Conservation (phyloP, 129 eudicot species). For the sunflower (Helianthus annuus) region HanXRQr2.0-SUNRISE NC_035442.2:167214129-167214628, state of each 20-base stretch:
- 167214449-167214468: too few species aligned
- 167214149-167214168: slow-evolving; percentile 30
- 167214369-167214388: background rate
- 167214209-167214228: slow-evolving; percentile 53
- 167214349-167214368: background rate
- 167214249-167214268: slow-evolving; percentile 33
- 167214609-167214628: too few species aligned
- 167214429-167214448: background rate
- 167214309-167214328: background rate
- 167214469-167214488: too few species aligned
- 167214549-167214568: too few species aligned
- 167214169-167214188: background rate
- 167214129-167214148: slow-evolving; percentile 14
- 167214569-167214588: too few species aligned
- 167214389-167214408: background rate
- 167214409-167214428: background rate
- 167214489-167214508: too few species aligned
- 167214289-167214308: too few species aligned
- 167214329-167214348: background rate
- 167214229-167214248: slow-evolving; percentile 21
- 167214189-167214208: slow-evolving; percentile 31
- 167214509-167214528: too few species aligned
- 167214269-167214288: background rate
- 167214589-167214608: too few species aligned
- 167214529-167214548: too few species aligned